Evolutionary conservation across 208 protist genomes (phyloP).

Genomic region (Crithidia mellificae): DNA sequence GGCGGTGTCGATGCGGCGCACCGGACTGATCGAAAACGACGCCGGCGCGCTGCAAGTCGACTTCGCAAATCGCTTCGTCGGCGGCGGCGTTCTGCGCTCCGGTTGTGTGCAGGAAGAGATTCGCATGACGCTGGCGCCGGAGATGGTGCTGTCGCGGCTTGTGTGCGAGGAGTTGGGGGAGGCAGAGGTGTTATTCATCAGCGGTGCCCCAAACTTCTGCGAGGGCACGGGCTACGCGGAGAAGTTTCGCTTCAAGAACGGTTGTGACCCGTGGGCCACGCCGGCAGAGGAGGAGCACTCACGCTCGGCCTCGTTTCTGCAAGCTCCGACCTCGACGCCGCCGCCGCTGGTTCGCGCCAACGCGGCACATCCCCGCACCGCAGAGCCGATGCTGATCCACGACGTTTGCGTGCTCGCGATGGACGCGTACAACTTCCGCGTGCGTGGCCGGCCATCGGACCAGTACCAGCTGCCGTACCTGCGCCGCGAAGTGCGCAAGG

Average conservation of each 20-base stretch:
- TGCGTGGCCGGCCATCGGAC: background rate
- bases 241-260: slow-evolving; percentile 49
- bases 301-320: background rate
- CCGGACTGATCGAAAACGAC: slow-evolving; percentile 70
- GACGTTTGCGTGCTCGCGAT: slow-evolving; percentile 67
- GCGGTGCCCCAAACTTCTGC: slow-evolving; percentile 57
- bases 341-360: background rate
- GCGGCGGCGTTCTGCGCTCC: slow-evolving; percentile 77
- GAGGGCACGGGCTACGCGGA: slow-evolving; percentile 69
- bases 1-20: slow-evolving; percentile 23
- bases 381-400: slow-evolving; percentile 24
- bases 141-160: slow-evolving; percentile 74
- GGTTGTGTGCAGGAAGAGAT: slow-evolving; percentile 93
- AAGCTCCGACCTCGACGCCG: too few relatives aligned
- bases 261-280: slow-evolving; percentile 9
- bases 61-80: slow-evolving; percentile 88
- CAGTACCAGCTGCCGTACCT: slow-evolving; percentile 62
- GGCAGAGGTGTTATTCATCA: slow-evolving; percentile 75
- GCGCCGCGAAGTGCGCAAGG: slow-evolving; percentile 85
- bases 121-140: slow-evolving; percentile 78
- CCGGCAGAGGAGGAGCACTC: slow-evolving; percentile 1
- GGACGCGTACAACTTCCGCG: slow-evolving; percentile 64
- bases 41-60: slow-evolving; percentile 66
- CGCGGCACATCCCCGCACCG: slow-evolving; percentile 1
- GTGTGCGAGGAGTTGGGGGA: slow-evolving; percentile 64